A percentile compares a stretch with the other conserved stretches of the same genome.
Conservation (phyloP, 2,329 filamentous ascomycete species). For the Rhytidhysteron rufulum region DNA sequence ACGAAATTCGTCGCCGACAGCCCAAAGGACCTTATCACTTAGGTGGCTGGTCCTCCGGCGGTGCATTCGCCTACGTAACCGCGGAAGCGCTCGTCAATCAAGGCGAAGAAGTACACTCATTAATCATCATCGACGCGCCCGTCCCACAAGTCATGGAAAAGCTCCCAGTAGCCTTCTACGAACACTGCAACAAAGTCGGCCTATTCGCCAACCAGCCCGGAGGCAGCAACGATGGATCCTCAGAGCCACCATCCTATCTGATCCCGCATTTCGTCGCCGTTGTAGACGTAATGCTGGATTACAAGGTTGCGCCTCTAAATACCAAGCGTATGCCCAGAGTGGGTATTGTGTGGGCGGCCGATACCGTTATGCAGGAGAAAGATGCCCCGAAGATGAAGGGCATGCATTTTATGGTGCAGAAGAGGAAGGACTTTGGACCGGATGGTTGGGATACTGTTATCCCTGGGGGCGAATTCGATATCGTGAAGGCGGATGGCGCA, state of each 20-base stretch:
- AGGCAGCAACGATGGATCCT: constrained; percentile 13
- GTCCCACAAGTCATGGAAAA: constrained; percentile 50
- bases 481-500: constrained; percentile 31
- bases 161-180: constrained; percentile 54
- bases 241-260: constrained; percentile 41
- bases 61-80: constrained; percentile 58
- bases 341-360: constrained; percentile 45
- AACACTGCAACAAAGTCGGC: constrained; percentile 45
- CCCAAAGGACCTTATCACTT: constrained; percentile 58
- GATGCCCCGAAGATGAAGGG: constrained; percentile 40
- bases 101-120: constrained; percentile 16
- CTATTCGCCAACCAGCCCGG: constrained; percentile 31
- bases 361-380: constrained; percentile 38
- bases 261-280: constrained; percentile 51
- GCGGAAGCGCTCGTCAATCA: constrained; percentile 12
- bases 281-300: constrained; percentile 45
- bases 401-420: constrained; percentile 47
- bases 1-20: constrained; percentile 46
- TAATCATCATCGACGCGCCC: constrained; percentile 26
- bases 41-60: constrained; percentile 73
- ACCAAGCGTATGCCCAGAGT: constrained; percentile 34
- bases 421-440: constrained; percentile 45
- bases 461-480: constrained; percentile 22
- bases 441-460: constrained; percentile 47
- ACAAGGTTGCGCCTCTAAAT: constrained; percentile 26